phyloP scores from a whole-genome alignment of 1,284 basidiomycete genomes.

The Marasmius tenuissimus region DNA sequence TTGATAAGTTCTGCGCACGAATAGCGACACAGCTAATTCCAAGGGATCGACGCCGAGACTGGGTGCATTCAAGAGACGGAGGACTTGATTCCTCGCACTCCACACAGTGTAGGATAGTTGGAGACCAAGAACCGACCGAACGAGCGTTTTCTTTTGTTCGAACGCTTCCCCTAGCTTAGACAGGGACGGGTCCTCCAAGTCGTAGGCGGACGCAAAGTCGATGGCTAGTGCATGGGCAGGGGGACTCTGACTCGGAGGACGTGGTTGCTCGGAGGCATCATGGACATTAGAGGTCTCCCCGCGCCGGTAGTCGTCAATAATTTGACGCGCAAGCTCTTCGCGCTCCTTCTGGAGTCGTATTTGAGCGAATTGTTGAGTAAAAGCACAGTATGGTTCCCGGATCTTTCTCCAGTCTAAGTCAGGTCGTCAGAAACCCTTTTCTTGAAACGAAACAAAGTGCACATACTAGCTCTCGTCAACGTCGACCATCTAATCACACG shows the following conservation, averaged over 20 bases:
- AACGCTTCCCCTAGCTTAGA: too few species aligned
- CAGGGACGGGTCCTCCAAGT: too few species aligned
- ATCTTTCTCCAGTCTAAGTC: not conserved
- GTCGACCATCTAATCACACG: not conserved
- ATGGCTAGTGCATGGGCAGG: not conserved
- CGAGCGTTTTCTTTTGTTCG: too few species aligned
- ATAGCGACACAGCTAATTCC: too few species aligned
- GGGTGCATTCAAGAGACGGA: too few species aligned
- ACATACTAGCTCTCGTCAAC: not conserved
- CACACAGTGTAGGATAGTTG: too few species aligned
- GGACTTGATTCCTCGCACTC: too few species aligned
- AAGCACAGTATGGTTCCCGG: not conserved
- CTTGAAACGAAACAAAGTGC: not conserved
- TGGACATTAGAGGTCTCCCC: not conserved
- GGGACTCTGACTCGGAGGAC: not conserved
- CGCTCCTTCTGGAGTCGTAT: not conserved
- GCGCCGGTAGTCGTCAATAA: not conserved
- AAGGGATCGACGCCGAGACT: too few species aligned
- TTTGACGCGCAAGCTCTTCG: not conserved
- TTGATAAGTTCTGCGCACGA: too few species aligned
- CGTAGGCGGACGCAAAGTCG: too few species aligned
- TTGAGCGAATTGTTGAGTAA: not conserved
- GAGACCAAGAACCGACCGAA: too few species aligned
- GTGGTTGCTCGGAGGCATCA: not conserved
- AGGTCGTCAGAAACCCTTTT: not conserved